Evolutionary conservation across 441 rosid genomes (phyloP).

Genomic region (Populus hybrid): DNA sequence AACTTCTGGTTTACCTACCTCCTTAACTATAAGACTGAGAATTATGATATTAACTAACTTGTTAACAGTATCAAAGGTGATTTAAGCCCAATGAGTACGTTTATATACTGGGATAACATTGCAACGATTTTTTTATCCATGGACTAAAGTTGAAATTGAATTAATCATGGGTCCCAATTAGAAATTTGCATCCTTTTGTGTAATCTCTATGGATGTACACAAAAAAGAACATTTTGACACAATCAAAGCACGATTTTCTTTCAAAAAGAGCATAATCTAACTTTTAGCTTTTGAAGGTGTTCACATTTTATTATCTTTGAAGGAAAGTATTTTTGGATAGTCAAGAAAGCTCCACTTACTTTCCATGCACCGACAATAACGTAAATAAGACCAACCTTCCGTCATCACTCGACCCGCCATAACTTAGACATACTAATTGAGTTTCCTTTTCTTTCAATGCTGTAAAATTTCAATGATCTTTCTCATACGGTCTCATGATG

Average conservation of each 20-base stretch:
- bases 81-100: background rate
- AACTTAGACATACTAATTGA: too few relatives aligned
- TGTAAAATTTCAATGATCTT: too few relatives aligned
- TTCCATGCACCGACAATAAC: background rate
- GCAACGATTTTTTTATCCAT: background rate
- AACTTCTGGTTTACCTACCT: too few relatives aligned
- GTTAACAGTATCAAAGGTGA: background rate
- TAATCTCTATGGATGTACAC: background rate
- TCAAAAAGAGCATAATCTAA: background rate
- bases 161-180: background rate
- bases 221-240: background rate
- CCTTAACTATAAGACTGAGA: too few relatives aligned
- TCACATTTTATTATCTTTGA: too few relatives aligned
- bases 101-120: background rate
- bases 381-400: background rate
- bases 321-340: background rate
- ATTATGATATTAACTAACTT: too few relatives aligned
- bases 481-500: too few relatives aligned
- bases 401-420: background rate
- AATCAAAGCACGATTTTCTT: background rate
- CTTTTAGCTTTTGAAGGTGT: background rate
- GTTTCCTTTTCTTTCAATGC: background rate
- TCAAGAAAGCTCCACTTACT: background rate
- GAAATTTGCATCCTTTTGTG: background rate
- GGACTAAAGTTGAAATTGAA: background rate